Base-by-base conservation (phyloP, 441 rosid genomes). In the Metrosideros polymorpha region DNA sequence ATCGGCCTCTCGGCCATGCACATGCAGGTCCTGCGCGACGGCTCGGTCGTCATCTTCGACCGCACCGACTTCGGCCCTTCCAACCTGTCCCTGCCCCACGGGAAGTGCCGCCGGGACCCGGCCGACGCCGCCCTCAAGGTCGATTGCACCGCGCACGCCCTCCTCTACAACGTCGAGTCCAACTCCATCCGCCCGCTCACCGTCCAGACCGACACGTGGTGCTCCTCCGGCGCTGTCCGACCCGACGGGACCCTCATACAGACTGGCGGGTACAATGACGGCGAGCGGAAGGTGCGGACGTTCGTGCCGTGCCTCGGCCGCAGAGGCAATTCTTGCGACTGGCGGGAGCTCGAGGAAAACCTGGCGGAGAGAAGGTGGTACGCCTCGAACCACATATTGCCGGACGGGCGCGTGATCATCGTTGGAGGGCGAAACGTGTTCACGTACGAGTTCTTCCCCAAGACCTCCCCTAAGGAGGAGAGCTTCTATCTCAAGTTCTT, bases 401-500 rank as follows among this genome's bases (percentile, higher is more conserved):
- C 93, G 24, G 98, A 96, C 75, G 96, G 96, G 17, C 84, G 98
- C 27, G 89, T 95, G 66, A 91, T 96, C 51, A 83, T 96, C 77
- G 92, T 96, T 83, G 97, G 98, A 4, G 98, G 97, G 3, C 89
- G 97, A 82, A 89, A 91, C 79, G 94, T 89, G 12, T 95, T 93
- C 35, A 87, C 93, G 13, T 96, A 94, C 92, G 98, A 96, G 89
- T 96, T 94, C 86, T 92, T 90, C 83, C 98, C 98, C 56, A 96
- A 93, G 89, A 89, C 51, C 42, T 49, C 61, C 12, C 85, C 88
- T 43, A 66, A n/a, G 17, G 87, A 91, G 42, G 82, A 82, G 83
- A 85, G 86, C 42, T 87, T 84, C 77, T 85, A 86, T 77, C 90
- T 91, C 54, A 75, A 84, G 18, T 96, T 96, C 94, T 92, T 96